Conservation (phyloP, 2,329 filamentous ascomycete genomes). For the Coniochaeta pulveracea region DNA sequence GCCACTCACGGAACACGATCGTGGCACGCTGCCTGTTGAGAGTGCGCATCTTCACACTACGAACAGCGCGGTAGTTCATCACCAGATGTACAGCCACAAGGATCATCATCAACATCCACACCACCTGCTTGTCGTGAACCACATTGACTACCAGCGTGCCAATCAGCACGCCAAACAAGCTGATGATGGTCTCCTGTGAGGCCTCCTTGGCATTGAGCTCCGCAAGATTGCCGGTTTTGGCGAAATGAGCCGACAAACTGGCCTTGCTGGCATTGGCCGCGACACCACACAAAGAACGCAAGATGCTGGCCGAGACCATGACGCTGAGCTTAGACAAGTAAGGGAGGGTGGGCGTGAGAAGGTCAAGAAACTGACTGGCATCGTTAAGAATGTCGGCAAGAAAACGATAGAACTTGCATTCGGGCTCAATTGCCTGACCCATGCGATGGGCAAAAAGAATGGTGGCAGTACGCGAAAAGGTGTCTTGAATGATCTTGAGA, state of each 20-base stretch:
- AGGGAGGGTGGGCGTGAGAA: conserved; percentile 64
- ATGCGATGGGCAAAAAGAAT: conserved; percentile 78
- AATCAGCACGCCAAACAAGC: conserved; percentile 72
- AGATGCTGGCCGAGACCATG: conserved; percentile 36
- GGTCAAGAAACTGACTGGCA: conserved; percentile 73
- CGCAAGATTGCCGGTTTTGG: conserved; percentile 72
- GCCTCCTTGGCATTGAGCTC: conserved; percentile 94
- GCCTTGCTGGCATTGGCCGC: conserved; percentile 86
- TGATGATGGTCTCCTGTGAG: conserved; percentile 89
- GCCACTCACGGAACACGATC: conserved; percentile 55
- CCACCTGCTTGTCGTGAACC: conserved; percentile 58
- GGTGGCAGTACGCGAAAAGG: conserved; percentile 69
- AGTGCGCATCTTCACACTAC: conserved; percentile 69
- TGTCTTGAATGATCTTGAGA: conserved; percentile 73
- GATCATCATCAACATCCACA: conserved; percentile 60
- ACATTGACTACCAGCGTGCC: conserved; percentile 73
- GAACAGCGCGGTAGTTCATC: conserved; percentile 80
- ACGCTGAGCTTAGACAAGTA: conserved; percentile 34
- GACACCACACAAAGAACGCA: conserved; percentile 68
- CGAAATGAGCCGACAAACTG: conserved; percentile 85
- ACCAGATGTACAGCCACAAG: conserved; percentile 68
- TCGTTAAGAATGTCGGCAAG: conserved; percentile 86
- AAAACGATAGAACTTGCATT: conserved; percentile 83
- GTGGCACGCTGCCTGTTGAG: conserved; percentile 81
- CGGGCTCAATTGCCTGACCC: conserved; percentile 73